A percentile compares a stretch with the other conserved stretches of the same genome.
Conservation (phyloP, 2,329 filamentous ascomycete genomes). For the Colletotrichum sojae region DNA sequence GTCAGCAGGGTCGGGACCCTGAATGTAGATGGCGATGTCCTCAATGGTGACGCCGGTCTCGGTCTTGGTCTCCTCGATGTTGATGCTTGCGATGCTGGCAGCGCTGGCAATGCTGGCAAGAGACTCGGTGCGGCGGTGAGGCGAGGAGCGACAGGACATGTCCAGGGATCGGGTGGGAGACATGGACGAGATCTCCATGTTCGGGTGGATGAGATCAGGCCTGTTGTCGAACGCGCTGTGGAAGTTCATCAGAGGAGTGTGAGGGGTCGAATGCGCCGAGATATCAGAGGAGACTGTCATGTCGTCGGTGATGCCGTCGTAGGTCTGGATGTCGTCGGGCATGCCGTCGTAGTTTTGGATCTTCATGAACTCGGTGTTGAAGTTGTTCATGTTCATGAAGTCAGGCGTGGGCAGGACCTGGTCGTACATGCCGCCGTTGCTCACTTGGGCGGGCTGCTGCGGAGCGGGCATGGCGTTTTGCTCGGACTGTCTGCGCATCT, state of each 20-base stretch:
- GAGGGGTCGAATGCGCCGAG: conserved; percentile 68
- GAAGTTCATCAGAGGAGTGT: conserved; percentile 62
- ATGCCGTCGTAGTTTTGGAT: conserved; percentile 52
- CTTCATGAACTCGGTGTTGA: conserved; percentile 62
- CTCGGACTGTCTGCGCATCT: conserved; percentile 71
- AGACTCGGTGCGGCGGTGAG: conserved; percentile 72
- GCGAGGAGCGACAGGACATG: conserved; percentile 49
- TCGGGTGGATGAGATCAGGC: conserved; percentile 54
- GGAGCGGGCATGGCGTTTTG: conserved; percentile 55
- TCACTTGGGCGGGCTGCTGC: conserved; percentile 34
- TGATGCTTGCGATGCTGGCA: conserved; percentile 73
- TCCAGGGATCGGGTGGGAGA: conserved; percentile 45
- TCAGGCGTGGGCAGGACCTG: conserved; percentile 68
- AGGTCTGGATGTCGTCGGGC: conserved; percentile 52
- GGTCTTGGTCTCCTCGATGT: conserved; percentile 75
- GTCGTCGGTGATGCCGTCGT: conserved; percentile 53
- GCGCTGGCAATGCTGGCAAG: conserved; percentile 70
- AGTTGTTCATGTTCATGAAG: conserved; percentile 68
- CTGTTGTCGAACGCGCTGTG: conserved; percentile 62
- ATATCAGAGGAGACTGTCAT: conserved; percentile 60
- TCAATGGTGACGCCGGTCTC: conserved; percentile 91
- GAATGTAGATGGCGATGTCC: conserved; percentile 83
- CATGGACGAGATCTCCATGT: conserved; percentile 40
- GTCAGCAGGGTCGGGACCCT: conserved; percentile 78
- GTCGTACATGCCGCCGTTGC: conserved; percentile 60